phyloP scores from a whole-genome alignment of 2,329 filamentous ascomycete genomes.

The Xylaria sp. region DNA sequence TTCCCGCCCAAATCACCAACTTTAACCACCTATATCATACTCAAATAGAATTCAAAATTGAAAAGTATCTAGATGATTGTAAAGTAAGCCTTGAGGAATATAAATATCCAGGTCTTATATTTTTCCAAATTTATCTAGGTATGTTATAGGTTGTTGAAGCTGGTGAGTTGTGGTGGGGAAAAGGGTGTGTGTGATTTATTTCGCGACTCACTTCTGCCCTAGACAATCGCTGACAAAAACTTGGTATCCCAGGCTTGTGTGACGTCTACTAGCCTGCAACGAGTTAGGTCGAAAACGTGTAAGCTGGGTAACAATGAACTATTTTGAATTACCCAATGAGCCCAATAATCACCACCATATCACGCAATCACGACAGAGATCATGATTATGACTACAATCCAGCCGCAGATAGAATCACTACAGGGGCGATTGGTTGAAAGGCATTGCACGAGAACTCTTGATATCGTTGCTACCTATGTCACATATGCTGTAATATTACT shows the following conservation, averaged over 20 bases:
- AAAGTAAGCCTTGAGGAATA: too few species aligned
- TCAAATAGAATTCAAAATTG: too few species aligned
- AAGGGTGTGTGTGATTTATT: too few species aligned
- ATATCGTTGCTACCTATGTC: neutral
- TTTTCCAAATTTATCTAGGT: too few species aligned
- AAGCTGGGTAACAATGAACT: neutral
- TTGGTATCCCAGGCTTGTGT: neutral
- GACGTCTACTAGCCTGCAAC: neutral
- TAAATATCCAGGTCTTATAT: too few species aligned
- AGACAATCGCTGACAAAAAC: slow-evolving; percentile 7
- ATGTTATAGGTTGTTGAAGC: too few species aligned
- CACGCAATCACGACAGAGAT: neutral
- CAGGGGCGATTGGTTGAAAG: too few species aligned
- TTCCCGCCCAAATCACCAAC: too few species aligned
- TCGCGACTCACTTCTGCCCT: too few species aligned
- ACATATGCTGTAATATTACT: neutral
- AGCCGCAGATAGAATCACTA: neutral
- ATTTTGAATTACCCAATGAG: neutral
- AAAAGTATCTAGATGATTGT: too few species aligned
- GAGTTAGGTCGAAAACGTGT: neutral
- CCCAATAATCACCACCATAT: slow-evolving; percentile 6
- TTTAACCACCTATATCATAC: too few species aligned
- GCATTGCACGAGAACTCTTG: neutral
- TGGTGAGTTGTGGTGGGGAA: too few species aligned
- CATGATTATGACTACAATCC: neutral